phyloP scores from a whole-genome alignment of 192 early-diverging fungal genomes.

The Podila verticillata region DNA sequence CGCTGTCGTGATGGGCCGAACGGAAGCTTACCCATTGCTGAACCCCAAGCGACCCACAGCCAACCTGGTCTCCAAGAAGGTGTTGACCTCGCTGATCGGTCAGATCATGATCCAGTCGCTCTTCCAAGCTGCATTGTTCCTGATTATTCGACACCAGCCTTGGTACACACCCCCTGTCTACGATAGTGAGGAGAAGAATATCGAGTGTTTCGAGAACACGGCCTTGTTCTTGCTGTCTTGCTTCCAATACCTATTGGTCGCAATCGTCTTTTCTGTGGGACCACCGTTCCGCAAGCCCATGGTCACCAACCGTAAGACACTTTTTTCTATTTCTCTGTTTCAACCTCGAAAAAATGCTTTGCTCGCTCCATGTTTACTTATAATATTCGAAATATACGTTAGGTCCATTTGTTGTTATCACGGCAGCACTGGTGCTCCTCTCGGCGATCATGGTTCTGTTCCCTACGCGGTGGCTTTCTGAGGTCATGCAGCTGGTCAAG shows the following conservation, averaged over 20 bases:
- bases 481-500: slow-evolving; percentile 75
- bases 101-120: slow-evolving; percentile 85
- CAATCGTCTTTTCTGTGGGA: slow-evolving; percentile 94
- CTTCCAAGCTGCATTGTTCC: slow-evolving; percentile 83
- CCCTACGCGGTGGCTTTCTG: slow-evolving; percentile 60
- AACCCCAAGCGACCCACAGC: slow-evolving; percentile 89
- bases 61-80: slow-evolving; percentile 87
- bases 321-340: not conserved
- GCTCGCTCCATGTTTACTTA: slow-evolving; percentile 5
- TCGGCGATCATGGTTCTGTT: slow-evolving; percentile 59
- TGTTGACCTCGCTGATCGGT: slow-evolving; percentile 89
- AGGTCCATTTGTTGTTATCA: slow-evolving; percentile 76
- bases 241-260: slow-evolving; percentile 93
- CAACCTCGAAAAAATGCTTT: not conserved
- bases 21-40: slow-evolving; percentile 78
- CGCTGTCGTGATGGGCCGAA: slow-evolving; percentile 92
- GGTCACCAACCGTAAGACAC: slow-evolving; percentile 80
- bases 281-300: slow-evolving; percentile 93
- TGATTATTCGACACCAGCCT: slow-evolving; percentile 74
- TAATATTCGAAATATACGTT: slow-evolving; percentile 23
- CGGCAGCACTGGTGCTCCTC: slow-evolving; percentile 59
- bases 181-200: slow-evolving; percentile 74
- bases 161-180: slow-evolving; percentile 69
- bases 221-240: slow-evolving; percentile 89
- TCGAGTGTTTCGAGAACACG: slow-evolving; percentile 90